These are phyloP conservation scores for Leishmania braziliensis DNA, from an alignment of 208 protist species.

Conservation along the genomic window DNA sequence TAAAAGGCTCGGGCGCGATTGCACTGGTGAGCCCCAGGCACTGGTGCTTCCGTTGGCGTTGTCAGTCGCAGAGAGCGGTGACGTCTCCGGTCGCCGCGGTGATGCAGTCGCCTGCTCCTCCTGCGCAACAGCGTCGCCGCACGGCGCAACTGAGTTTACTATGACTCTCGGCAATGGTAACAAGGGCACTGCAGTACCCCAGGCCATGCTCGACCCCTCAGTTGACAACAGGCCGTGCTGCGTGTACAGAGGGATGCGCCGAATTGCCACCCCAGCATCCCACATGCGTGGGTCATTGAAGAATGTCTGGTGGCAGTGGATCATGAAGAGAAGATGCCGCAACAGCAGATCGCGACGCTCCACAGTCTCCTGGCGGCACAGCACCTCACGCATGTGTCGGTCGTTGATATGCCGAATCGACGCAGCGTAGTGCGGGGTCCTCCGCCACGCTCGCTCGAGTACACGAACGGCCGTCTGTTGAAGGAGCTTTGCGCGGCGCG, in stretches of 20 bases:
- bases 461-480: constrained; percentile 18
- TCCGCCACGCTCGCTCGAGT: constrained; percentile 61
- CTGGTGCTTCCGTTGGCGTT: background rate
- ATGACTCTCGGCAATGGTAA: background rate
- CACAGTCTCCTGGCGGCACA: constrained; percentile 53
- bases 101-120: background rate
- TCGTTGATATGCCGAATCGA: constrained; percentile 28
- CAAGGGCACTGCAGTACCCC: background rate
- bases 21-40: background rate
- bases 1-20: background rate
- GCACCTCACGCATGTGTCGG: constrained; percentile 34
- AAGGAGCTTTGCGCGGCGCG: background rate
- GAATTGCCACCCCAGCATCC: constrained; percentile 30
- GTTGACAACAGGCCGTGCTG: constrained; percentile 32
- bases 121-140: background rate
- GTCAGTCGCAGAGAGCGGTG: background rate
- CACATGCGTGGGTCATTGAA: constrained; percentile 62
- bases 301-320: constrained; percentile 60
- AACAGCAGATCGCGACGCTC: constrained; percentile 68
- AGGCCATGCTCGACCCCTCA: background rate
- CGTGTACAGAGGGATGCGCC: constrained; percentile 36
- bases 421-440: constrained; percentile 21
- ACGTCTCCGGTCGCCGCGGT: background rate
- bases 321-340: constrained; percentile 43
- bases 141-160: background rate